Evolutionary conservation across 2,329 filamentous ascomycete species (phyloP).

Genomic region (Juglanconis sp.): DNA sequence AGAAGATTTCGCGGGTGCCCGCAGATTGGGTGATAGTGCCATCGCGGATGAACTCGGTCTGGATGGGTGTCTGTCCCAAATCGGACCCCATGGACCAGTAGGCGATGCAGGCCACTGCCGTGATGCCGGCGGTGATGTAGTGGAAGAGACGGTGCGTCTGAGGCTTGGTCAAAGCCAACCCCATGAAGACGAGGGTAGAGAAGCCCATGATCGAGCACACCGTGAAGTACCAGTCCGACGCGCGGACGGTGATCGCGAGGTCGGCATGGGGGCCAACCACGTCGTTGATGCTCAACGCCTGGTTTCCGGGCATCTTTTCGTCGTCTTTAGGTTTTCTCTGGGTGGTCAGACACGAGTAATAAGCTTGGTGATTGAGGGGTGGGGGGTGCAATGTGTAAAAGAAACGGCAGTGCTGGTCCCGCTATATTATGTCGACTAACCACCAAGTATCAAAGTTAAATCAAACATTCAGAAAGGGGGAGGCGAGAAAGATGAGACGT

Average conservation of each 20-base stretch:
- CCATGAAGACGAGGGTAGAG: conserved; percentile 51
- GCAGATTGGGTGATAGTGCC: conserved; percentile 41
- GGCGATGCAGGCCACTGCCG: conserved; percentile 56
- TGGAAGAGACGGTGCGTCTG: conserved; percentile 58
- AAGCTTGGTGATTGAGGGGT: background rate
- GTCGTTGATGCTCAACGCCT: conserved; percentile 43
- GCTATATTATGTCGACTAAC: background rate
- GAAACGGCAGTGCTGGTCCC: background rate
- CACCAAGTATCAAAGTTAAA: conserved; percentile 8
- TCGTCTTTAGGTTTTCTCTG: background rate
- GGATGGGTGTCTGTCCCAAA: conserved; percentile 59
- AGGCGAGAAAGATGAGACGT: background rate
- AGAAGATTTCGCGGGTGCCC: conserved; percentile 61
- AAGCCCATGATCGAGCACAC: conserved; percentile 58
- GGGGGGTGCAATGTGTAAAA: background rate
- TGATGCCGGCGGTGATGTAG: conserved; percentile 59
- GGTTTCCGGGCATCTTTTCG: conserved; percentile 34
- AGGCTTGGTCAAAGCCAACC: conserved; percentile 49
- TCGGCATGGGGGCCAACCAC: conserved; percentile 48
- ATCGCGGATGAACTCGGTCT: conserved; percentile 52
- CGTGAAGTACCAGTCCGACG: conserved; percentile 62
- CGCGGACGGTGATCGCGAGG: conserved; percentile 56
- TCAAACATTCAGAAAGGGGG: background rate
- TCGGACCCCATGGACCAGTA: conserved; percentile 68
- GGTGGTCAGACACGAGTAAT: background rate